Conservation (phyloP, 257 asterid species). For the Solanum dulcamara region DNA sequence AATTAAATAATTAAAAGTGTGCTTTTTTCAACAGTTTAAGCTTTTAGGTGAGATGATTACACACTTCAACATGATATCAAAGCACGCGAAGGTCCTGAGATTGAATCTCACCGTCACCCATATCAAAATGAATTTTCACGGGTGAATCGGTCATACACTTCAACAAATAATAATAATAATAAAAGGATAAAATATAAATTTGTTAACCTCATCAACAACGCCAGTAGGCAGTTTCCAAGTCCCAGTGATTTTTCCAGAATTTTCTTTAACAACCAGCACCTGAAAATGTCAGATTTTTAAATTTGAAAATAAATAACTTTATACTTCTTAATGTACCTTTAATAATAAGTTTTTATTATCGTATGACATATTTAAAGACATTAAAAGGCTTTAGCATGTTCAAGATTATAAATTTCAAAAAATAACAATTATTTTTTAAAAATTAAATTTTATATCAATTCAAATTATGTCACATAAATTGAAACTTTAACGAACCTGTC, state of each 20-base stretch:
- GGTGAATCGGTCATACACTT: too few species aligned
- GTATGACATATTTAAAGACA: background rate
- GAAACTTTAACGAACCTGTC: slow-evolving; percentile 30
- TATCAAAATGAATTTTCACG: too few species aligned
- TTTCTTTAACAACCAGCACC: slow-evolving; percentile 90
- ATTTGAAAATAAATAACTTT: background rate
- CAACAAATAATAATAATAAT: too few species aligned
- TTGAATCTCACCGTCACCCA: too few species aligned
- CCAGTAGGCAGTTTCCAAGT: slow-evolving; percentile 94
- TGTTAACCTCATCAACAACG: slow-evolving; percentile 77
- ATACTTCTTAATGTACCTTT: background rate
- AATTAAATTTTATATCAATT: background rate
- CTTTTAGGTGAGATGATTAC: too few species aligned
- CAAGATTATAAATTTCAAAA: background rate
- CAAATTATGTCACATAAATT: background rate
- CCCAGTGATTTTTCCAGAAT: slow-evolving; percentile 61
- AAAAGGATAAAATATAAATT: background rate
- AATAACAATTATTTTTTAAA: background rate
- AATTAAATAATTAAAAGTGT: too few species aligned
- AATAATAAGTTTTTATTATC: background rate
- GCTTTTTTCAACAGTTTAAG: too few species aligned
- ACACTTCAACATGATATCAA: too few species aligned
- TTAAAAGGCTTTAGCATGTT: background rate
- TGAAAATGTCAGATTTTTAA: background rate
- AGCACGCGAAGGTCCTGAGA: too few species aligned